These are phyloP conservation scores for Cokeromyces recurvatus DNA, from an alignment of 371 early-diverging fungal species.

Conservation along the genomic window DNA sequence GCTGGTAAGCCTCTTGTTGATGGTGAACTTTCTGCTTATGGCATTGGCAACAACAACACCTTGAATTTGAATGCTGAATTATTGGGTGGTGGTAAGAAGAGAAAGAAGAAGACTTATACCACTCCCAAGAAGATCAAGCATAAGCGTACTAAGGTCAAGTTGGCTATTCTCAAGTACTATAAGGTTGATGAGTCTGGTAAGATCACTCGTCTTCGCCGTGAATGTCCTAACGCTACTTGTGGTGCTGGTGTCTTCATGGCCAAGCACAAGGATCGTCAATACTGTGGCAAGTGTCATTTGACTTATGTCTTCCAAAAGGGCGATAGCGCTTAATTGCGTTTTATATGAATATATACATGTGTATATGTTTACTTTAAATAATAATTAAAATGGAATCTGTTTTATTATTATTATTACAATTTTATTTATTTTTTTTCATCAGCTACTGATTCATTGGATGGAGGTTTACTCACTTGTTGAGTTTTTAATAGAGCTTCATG, in stretches of 20 bases:
- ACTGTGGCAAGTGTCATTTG: constrained; percentile 74
- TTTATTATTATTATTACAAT: too few species aligned
- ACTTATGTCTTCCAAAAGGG: constrained; percentile 51
- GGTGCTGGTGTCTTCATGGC: constrained; percentile 99
- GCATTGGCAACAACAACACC: constrained; percentile 87
- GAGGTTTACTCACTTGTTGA: constrained; percentile 31
- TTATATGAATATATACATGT: too few species aligned
- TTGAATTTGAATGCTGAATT: constrained; percentile 70
- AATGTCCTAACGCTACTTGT: constrained; percentile 90
- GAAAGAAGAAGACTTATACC: constrained; percentile 98
- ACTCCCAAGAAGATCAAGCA: constrained; percentile 99
- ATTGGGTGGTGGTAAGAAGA: constrained; percentile 93
- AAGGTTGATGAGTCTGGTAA: constrained; percentile 94
- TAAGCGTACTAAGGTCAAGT: constrained; percentile 96
- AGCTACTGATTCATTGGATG: constrained; percentile 32
- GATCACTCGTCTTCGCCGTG: constrained; percentile 95
- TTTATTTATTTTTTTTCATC: constrained; percentile 9
- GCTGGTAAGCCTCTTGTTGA: constrained; percentile 90
- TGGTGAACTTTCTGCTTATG: constrained; percentile 69
- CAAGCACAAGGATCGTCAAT: constrained; percentile 93
- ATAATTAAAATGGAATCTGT: too few species aligned
- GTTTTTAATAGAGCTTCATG: constrained; percentile 42
- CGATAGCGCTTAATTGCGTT: constrained; percentile 12
- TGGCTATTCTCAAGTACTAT: constrained; percentile 95
- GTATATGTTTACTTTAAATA: too few species aligned